These are phyloP conservation scores for Globisporangium polare DNA, from an alignment of 352 stramenopile genomes.

Conservation along the genomic window DNA sequence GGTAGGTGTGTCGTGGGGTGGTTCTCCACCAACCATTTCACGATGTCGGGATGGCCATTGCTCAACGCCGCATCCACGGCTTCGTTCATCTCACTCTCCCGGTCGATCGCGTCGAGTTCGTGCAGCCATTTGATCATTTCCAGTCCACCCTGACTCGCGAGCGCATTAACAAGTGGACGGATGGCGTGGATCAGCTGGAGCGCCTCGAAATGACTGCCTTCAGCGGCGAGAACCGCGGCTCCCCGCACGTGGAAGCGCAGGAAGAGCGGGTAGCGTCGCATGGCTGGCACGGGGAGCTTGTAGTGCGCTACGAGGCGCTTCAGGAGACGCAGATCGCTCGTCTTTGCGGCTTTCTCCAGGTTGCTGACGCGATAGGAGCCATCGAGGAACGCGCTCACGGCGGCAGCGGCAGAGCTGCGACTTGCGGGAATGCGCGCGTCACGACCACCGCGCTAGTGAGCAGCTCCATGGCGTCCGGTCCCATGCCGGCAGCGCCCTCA, in stretches of 20 bases:
- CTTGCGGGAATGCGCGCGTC: not conserved
- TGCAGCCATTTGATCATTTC: too few relatives aligned
- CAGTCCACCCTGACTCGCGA: too few relatives aligned
- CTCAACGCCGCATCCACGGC: too few relatives aligned
- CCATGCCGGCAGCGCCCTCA: not conserved
- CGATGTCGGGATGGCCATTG: too few relatives aligned
- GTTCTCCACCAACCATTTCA: too few relatives aligned
- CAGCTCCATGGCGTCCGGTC: not conserved
- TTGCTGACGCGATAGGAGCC: not conserved
- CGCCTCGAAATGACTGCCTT: not conserved
- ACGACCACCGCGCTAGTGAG: not conserved
- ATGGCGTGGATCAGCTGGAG: too few relatives aligned
- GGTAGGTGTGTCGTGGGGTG: too few relatives aligned
- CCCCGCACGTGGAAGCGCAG: not conserved
- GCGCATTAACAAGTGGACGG: too few relatives aligned
- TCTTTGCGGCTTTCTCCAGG: not conserved
- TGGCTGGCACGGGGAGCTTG: not conserved
- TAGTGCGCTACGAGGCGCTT: not conserved
- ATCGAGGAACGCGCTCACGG: not conserved
- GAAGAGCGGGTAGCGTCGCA: not conserved
- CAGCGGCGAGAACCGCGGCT: not conserved
- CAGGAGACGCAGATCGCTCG: not conserved
- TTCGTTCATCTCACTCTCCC: too few relatives aligned
- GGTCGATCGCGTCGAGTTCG: too few relatives aligned
- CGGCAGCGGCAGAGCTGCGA: not conserved